A percentile compares a stretch with the other conserved stretches of the same genome.
Evolutionary conservation across 2,329 filamentous ascomycete genomes (phyloP).

Genomic region (Botrytis deweyae): DNA sequence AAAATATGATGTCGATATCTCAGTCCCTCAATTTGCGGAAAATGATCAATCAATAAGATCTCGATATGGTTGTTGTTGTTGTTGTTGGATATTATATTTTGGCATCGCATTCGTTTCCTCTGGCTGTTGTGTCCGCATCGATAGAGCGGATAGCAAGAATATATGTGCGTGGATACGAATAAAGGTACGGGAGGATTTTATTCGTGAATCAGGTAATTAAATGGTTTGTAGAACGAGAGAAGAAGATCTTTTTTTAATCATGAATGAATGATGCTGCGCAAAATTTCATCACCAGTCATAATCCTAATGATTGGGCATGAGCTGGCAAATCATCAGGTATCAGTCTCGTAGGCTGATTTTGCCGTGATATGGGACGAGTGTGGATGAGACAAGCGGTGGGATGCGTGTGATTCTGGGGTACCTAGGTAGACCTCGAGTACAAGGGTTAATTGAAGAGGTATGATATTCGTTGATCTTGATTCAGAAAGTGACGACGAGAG

Average conservation of each 20-base stretch:
- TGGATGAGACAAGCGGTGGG: conserved; percentile 6
- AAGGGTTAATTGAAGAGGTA: neutral
- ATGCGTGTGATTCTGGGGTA: neutral
- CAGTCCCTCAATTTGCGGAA: neutral
- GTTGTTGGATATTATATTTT: neutral
- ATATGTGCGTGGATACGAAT: neutral
- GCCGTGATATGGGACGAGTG: conserved; percentile 12
- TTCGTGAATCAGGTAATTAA: conserved; percentile 14
- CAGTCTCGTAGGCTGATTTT: conserved; percentile 9
- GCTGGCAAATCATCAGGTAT: conserved; percentile 21
- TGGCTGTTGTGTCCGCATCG: conserved; percentile 16
- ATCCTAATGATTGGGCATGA: conserved; percentile 19
- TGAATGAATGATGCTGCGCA: conserved; percentile 5
- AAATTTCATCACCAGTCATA: conserved; percentile 21
- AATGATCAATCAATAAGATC: conserved; percentile 6
- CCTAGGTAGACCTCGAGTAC: neutral
- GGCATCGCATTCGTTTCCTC: conserved; percentile 11
- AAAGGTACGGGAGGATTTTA: neutral
- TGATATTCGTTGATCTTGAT: neutral
- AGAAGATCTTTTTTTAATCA: conserved; percentile 1
- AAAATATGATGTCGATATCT: conserved; percentile 22
- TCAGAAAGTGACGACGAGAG: neutral
- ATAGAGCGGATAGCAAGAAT: neutral
- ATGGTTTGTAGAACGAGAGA: neutral
- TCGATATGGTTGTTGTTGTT: neutral